Evolutionary conservation across 2,329 filamentous ascomycete species (phyloP), one percentile per base, ranked within the genome.

Genomic region (Monosporascus sp.): DNA sequence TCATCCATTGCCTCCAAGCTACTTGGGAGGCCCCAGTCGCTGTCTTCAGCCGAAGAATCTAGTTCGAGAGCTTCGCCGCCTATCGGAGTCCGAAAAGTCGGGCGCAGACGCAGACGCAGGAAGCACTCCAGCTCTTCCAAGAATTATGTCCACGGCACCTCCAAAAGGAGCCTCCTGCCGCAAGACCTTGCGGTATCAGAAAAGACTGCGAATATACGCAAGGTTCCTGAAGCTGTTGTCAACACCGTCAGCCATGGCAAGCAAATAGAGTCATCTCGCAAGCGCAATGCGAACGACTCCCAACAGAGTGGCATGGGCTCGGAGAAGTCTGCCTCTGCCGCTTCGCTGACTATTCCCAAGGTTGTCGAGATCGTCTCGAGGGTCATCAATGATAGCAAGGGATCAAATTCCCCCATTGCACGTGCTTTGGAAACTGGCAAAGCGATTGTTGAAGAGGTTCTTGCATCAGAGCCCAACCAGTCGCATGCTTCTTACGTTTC

Each of bases 41-140:
- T 49, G 5, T 57, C 56, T 24, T 59, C 61, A 3, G 51, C 44
- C 5, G 57, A 56, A 48, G 52, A 58, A 43, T 53, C 61, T 9
- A 56, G 52, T 11, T 58, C 57, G 19, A 49, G 50, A 49, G 49
- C 51, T 22, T 59, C 58, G 7, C 51, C 59, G 11, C 52, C 53
- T 19, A 48, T 47, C 44, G 40, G 45, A 8, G 27, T 44, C 16
- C 22, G 19, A 7, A 41, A 36, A 11, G 46, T 20, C 20, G 27
- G 22, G 6, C 40, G 7, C 9, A 16, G 40, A 24, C 24, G 16
- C 9, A 40, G 8, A 24, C 24, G 16, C 9, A 40, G 8, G 8
- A 47, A 14, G 36, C 20, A 24, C 19, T n/a, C 34, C 26, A 7
- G 19, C 20, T 50, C 37, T 40, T 24, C 34, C 44, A 48, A 24